Evolutionary conservation across 345 rosid genomes (phyloP).

Genomic region (Boechera stricta): DNA sequence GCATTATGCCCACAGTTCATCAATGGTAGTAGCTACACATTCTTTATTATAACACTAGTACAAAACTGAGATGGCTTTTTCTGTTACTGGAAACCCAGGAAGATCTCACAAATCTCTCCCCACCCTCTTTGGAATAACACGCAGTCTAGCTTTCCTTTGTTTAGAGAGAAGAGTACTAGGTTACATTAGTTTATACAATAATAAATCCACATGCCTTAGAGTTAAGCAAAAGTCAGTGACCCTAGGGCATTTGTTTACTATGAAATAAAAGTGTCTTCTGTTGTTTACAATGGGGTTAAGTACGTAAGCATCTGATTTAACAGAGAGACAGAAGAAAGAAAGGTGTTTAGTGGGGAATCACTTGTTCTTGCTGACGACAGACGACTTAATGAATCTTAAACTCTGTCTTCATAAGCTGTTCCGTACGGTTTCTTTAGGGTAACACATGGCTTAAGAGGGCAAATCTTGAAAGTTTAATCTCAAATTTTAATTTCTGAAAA

Average conservation of each 20-base stretch:
- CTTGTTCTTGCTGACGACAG: conserved; percentile 36
- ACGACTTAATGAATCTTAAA: conserved; percentile 37
- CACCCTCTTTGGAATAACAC: conserved; percentile 43
- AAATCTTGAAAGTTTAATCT: conserved; percentile 22
- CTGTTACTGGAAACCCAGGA: conserved; percentile 45
- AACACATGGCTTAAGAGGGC: conserved; percentile 33
- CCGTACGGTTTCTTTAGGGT: conserved; percentile 41
- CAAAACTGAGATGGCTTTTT: conserved; percentile 34
- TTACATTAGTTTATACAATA: conserved; percentile 32
- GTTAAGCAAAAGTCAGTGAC: conserved; percentile 48
- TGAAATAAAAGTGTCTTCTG: conserved; percentile 40
- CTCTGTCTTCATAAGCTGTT: conserved; percentile 39
- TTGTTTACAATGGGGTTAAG: conserved; percentile 4
- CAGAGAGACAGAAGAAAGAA: conserved; percentile 43
- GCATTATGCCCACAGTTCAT: conserved; percentile 40
- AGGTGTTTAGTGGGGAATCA: conserved; percentile 49
- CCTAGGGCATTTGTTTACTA: conserved; percentile 44
- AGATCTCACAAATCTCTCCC: conserved; percentile 44
- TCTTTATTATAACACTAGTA: conserved; percentile 28
- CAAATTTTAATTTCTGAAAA: conserved; percentile 16
- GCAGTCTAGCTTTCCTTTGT: conserved; percentile 29
- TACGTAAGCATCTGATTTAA: conserved; percentile 49
- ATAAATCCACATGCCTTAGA: conserved; percentile 38
- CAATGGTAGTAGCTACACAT: conserved; percentile 35
- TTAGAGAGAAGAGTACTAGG: conserved; percentile 36